A percentile compares a stretch with the other conserved stretches of the same genome.
Evolutionary conservation across 1,139 yeast genomes (phyloP).

Genomic region (Saccharomyces hybrid): DNA sequence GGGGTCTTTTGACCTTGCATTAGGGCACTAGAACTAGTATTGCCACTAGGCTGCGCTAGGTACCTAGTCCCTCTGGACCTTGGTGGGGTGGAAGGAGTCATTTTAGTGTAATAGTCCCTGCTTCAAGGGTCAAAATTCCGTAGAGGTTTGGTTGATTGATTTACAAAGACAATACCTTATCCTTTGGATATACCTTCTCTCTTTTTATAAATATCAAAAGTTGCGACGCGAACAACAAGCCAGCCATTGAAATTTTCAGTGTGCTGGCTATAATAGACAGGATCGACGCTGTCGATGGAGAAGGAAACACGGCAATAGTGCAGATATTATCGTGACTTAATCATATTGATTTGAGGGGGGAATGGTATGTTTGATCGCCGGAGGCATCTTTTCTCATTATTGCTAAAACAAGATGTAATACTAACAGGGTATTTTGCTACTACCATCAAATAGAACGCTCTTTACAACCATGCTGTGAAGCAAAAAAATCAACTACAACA

Average conservation of each 20-base stretch:
- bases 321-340: neutral
- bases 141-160: neutral
- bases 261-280: slow-evolving; percentile 1
- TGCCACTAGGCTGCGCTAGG: slow-evolving; percentile 1
- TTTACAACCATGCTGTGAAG: slow-evolving; percentile 82
- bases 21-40: neutral
- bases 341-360: neutral
- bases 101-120: neutral
- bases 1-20: slow-evolving; percentile 13
- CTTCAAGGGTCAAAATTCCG: neutral
- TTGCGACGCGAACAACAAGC: neutral
- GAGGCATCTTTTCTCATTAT: neutral
- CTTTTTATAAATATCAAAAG: neutral
- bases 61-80: slow-evolving; percentile 18
- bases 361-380: slow-evolving; percentile 11
- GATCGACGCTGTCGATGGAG: slow-evolving; percentile 1
- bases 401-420: neutral
- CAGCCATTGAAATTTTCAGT: neutral
- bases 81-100: slow-evolving; percentile 12
- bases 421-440: slow-evolving; percentile 4
- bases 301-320: neutral
- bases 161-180: neutral
- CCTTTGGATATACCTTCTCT: neutral
- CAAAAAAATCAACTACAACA: slow-evolving; percentile 67
- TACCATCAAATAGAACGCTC: slow-evolving; percentile 47